A percentile compares a stretch with the other conserved stretches of the same genome.
Evolutionary conservation across 148 eudicot genomes (phyloP).

Genomic region (Chenopodium album): DNA sequence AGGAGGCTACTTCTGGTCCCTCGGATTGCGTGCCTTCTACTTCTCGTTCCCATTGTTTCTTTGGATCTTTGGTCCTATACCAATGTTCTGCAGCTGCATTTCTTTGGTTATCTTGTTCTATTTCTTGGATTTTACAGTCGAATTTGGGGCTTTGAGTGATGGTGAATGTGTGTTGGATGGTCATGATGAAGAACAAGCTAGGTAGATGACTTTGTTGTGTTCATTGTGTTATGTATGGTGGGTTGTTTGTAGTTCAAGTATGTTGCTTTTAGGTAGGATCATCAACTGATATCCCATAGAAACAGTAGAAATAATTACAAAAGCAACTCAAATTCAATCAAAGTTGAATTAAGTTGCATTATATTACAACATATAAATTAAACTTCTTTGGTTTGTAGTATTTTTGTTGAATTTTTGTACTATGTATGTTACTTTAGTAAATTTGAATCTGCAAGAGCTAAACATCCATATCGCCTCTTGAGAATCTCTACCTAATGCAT

Average conservation of each 20-base stretch:
- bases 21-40: slow-evolving; percentile 80
- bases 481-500: too few relatives aligned
- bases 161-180: slow-evolving; percentile 12
- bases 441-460: too few relatives aligned
- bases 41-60: slow-evolving; percentile 80
- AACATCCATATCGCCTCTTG: too few relatives aligned
- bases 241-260: neutral
- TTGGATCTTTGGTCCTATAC: slow-evolving; percentile 91
- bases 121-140: slow-evolving; percentile 60
- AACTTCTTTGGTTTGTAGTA: neutral
- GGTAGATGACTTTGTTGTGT: neutral
- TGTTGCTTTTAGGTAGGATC: neutral
- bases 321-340: slow-evolving; percentile 25
- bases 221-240: neutral
- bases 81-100: slow-evolving; percentile 63
- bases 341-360: slow-evolving; percentile 22
- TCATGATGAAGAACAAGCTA: slow-evolving; percentile 33
- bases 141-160: slow-evolving; percentile 26
- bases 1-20: slow-evolving; percentile 89
- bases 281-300: neutral
- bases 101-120: slow-evolving; percentile 56
- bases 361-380: neutral
- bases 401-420: too few relatives aligned
- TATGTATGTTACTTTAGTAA: too few relatives aligned
- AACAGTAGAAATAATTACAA: neutral